Evolutionary conservation across 2,329 filamentous ascomycete genomes (phyloP).

Genomic region (Diaporthe citrichinensis): DNA sequence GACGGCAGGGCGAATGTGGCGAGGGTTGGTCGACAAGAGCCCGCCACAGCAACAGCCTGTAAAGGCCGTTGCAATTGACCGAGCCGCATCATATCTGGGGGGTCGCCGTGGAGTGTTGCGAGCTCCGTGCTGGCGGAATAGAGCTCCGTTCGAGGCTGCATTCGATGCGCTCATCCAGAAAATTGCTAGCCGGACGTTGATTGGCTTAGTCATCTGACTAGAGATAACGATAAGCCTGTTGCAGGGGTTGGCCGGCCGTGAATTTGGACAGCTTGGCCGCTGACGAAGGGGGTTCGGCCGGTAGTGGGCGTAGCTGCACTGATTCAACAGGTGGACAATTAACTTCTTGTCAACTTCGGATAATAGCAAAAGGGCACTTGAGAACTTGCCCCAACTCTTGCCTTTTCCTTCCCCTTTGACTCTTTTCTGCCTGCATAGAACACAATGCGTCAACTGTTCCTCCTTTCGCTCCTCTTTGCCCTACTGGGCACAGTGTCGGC

Average conservation of each 20-base stretch:
- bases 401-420: not conserved
- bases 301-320: not conserved
- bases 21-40: slow-evolving; percentile 44
- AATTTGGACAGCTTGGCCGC: slow-evolving; percentile 38
- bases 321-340: not conserved
- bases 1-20: slow-evolving; percentile 42
- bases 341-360: not conserved
- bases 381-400: not conserved
- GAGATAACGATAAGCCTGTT: slow-evolving; percentile 35
- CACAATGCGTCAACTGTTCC: slow-evolving; percentile 50
- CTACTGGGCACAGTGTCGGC: slow-evolving; percentile 75
- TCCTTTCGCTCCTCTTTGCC: slow-evolving; percentile 65
- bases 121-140: slow-evolving; percentile 36
- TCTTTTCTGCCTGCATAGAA: slow-evolving; percentile 40
- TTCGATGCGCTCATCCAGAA: slow-evolving; percentile 34
- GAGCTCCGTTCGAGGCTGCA: not conserved
- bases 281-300: not conserved
- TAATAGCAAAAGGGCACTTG: not conserved
- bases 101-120: slow-evolving; percentile 38
- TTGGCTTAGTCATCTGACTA: slow-evolving; percentile 37
- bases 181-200: slow-evolving; percentile 29
- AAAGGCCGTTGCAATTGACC: slow-evolving; percentile 60
- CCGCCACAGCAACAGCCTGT: slow-evolving; percentile 52
- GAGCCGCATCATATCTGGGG: slow-evolving; percentile 55
- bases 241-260: slow-evolving; percentile 17